Base-by-base conservation (phyloP, 495 filamentous ascomycete genomes). In the Penicillium bovifimosum region DNA sequence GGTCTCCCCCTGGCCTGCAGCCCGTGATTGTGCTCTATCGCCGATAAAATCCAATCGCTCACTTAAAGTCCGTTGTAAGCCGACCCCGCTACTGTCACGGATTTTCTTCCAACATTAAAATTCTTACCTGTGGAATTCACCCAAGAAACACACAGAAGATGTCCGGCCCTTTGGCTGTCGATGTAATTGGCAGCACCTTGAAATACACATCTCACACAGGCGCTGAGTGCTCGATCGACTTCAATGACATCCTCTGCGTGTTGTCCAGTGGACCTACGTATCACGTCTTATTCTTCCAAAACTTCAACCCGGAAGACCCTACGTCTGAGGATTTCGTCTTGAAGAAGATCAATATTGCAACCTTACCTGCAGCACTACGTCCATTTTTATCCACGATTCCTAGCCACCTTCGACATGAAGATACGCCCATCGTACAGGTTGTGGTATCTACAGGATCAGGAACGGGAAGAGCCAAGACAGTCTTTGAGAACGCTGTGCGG, bases 381-480 rank as follows among this genome's bases (percentile, higher is more conserved):
- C 49, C 35, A 0, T 61, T 62, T 32, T 13, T 67, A 8, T 38
- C 47, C 5, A 50, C 59, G 5, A 27, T 66, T 10, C 68, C 72
- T 1, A 24, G 14, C 29, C 60, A 72, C 43, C 60, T 75, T 3
- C 38, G 27, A 48, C 13, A 38, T 46, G n/a, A 32, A 27, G 31
- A 41, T 18, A 10, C 67, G 67, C 40, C 41, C 6, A 13, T 29
- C 32, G 52, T 90, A 0, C 78, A 89, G 54, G 67, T 95, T 39
- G 60, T 96, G 28, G 74, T 96, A 44, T 96, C 90, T 5, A 86
- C 80, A 0, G 65, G 63, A 9, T 93, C 91, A 0, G 91, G 91
- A 2, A 84, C 81, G 0, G 79, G 84, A 5, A 70, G 72, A 14
- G 86, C 88, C 0, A 57, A 67, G 9, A 34, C 54, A 0, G 81